Base-by-base conservation (phyloP, 2,329 filamentous ascomycete species). In the Polychaeton citri region DNA sequence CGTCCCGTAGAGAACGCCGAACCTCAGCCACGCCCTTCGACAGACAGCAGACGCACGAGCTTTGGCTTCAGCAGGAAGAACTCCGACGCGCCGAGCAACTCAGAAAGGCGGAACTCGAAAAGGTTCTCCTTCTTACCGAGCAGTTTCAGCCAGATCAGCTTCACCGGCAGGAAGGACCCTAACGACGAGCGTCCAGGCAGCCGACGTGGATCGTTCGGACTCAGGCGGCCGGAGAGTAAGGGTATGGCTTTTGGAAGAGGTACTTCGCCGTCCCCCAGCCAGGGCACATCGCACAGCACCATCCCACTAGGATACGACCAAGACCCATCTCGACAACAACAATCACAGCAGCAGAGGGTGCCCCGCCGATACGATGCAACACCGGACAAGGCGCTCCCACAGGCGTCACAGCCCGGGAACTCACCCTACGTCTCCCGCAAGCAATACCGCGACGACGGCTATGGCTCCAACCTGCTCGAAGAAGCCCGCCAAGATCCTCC, bases 1-100 rank as follows among this genome's bases (percentile, higher is more conserved):
- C 74, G 81, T 58, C 65, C 74, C 5, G 69, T 70, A 33, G 41
- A 39, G 20, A 41, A 44, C 19, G 73, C 76, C 26, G 60, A 76
- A 69, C 59, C 67, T 51, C 64, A 62, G 32, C 57, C 62, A 17
- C 54, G 66, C 31, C 60, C 59, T 21, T 69, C 65, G n/a, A 64
- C 54, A 26, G 67, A 70, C 3, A 59, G 58, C 31, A 59, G 65
- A 16, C 59, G 66, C 30, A 62, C 65, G 7, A 69, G 65, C 4
- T 69, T 69, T 48, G 60, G 60, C 33, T 69, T 70, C 47, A 60
- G 55, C 33, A 53, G 64, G 19, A 69, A 68, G 49, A 62, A 59
- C 36, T 61, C 56, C 10, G 59, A 62, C 19, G 51, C 54, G 6
- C 52, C 57, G 12, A 48, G 44, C 35, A 50, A 42, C 18, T 9